phyloP scores from a whole-genome alignment of 202 grass and related monocot species.

The Elaeis oleifera region DNA sequence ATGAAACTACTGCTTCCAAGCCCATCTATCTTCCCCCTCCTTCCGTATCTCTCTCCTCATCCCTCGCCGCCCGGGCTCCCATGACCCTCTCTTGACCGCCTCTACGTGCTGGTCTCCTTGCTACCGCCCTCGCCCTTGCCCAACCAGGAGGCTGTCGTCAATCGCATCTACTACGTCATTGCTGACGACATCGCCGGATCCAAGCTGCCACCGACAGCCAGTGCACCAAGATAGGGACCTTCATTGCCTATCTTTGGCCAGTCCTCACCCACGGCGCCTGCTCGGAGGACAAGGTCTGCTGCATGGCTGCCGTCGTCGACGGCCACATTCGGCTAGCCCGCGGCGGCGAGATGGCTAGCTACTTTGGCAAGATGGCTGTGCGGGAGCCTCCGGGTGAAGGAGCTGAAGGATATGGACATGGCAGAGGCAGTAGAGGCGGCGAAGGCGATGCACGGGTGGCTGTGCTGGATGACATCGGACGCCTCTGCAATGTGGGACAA shows the following conservation, averaged over 20 bases:
- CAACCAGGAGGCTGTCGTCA: conserved; percentile 14
- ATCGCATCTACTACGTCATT: conserved; percentile 58
- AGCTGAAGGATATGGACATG: conserved; percentile 31
- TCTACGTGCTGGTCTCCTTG: conserved; percentile 33
- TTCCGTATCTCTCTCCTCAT: conserved; percentile 48
- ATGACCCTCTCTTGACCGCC: conserved; percentile 6
- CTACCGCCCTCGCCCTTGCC: conserved; percentile 9
- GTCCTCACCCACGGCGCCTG: conserved; percentile 32
- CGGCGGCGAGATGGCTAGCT: conserved; percentile 31
- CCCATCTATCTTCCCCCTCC: conserved; percentile 13
- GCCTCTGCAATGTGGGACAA: conserved; percentile 3
- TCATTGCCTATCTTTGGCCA: conserved; percentile 67
- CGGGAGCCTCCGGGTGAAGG: conserved; percentile 23
- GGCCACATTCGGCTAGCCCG: conserved; percentile 31
- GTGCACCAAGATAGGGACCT: conserved; percentile 60
- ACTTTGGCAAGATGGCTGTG: conserved; percentile 72
- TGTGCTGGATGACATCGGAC: conserved; percentile 32
- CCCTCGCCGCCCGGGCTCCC: conserved; percentile 29
- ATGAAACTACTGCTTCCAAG: conserved; percentile 11
- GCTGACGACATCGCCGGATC: conserved; percentile 33
- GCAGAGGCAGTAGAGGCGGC: conserved; percentile 46
- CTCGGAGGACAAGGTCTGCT: conserved; percentile 27
- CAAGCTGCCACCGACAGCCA: conserved; percentile 23
- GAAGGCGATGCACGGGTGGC: conserved; percentile 51
- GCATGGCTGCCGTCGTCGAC: conserved; percentile 65